Conservation (phyloP, 768 basidiomycete genomes). For the Sporobolomyces roseus region DNA sequence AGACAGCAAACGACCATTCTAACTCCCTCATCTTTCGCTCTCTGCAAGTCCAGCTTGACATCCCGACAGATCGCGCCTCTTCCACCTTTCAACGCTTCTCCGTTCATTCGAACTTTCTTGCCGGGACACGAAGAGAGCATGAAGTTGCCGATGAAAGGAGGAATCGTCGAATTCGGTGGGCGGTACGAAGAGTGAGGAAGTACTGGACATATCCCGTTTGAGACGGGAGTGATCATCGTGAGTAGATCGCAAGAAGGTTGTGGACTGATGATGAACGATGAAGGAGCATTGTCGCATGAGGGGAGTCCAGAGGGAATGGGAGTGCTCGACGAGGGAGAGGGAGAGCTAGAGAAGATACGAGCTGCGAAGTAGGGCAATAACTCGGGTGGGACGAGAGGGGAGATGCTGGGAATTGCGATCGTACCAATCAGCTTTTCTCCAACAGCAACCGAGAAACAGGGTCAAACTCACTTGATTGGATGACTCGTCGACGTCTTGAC, state of each 20-base stretch:
- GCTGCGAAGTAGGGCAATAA: conserved; percentile 50
- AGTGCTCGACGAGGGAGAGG: not conserved
- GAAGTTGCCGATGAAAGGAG: conserved; percentile 67
- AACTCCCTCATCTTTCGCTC: conserved; percentile 69
- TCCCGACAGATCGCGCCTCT: conserved; percentile 78
- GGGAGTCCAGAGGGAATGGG: no score
- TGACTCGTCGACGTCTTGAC: conserved; percentile 35
- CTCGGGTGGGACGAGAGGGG: conserved; percentile 62
- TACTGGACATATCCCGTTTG: conserved; percentile 12
- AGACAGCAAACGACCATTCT: conserved; percentile 71
- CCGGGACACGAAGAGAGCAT: conserved; percentile 88
- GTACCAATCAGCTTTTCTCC: conserved; percentile 49
- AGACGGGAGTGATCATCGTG: conserved; percentile 11
- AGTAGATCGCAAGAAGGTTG: conserved; percentile 19
- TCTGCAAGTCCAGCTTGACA: conserved; percentile 66
- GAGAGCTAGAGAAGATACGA: not conserved
- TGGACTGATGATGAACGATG: conserved; percentile 8
- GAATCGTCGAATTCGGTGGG: not conserved
- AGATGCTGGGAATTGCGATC: conserved; percentile 55
- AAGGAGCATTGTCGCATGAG: no score
- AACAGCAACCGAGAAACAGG: conserved; percentile 61
- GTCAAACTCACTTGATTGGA: conserved; percentile 68
- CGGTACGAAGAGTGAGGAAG: conserved; percentile 30
- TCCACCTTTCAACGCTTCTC: conserved; percentile 53
- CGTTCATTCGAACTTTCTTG: conserved; percentile 64